Conservation (phyloP, 2,329 filamentous ascomycete species). For the Pestalotiopsis sp. region DNA sequence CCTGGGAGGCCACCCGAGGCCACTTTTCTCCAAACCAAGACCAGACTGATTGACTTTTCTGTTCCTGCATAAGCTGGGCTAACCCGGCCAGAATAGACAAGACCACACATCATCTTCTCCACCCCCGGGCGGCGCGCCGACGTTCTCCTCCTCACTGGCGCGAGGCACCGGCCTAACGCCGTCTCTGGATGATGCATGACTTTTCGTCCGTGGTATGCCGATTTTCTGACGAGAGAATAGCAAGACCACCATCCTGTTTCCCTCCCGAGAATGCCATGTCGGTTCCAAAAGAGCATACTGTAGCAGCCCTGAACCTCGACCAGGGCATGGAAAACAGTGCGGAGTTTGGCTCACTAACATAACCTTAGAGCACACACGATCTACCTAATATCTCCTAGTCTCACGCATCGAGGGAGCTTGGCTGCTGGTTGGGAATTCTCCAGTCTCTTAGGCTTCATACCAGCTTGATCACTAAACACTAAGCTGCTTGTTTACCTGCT, state of each 20-base stretch:
- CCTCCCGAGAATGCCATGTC: too few relatives aligned
- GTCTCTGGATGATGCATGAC: background rate
- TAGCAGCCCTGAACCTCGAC: too few relatives aligned
- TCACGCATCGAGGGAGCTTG: background rate
- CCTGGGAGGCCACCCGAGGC: background rate
- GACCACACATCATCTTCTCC: background rate
- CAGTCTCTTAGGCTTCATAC: background rate
- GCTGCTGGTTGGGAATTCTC: background rate
- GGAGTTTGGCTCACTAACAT: too few relatives aligned
- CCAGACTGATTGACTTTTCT: background rate
- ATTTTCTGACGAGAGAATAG: background rate
- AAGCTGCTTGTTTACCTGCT: background rate
- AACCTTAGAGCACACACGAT: too few relatives aligned
- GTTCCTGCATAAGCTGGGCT: background rate
- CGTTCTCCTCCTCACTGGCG: background rate
- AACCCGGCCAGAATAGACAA: background rate
- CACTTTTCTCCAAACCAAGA: background rate
- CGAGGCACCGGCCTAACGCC: background rate
- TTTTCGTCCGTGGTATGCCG: background rate
- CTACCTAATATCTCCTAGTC: too few relatives aligned
- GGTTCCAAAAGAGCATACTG: too few relatives aligned
- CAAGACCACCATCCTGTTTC: background rate
- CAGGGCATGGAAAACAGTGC: too few relatives aligned
- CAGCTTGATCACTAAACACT: background rate
- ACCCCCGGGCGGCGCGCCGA: background rate